These are phyloP conservation scores for Lactarius sanguifluus DNA, from an alignment of 768 basidiomycete species.

Conservation along the genomic window DNA sequence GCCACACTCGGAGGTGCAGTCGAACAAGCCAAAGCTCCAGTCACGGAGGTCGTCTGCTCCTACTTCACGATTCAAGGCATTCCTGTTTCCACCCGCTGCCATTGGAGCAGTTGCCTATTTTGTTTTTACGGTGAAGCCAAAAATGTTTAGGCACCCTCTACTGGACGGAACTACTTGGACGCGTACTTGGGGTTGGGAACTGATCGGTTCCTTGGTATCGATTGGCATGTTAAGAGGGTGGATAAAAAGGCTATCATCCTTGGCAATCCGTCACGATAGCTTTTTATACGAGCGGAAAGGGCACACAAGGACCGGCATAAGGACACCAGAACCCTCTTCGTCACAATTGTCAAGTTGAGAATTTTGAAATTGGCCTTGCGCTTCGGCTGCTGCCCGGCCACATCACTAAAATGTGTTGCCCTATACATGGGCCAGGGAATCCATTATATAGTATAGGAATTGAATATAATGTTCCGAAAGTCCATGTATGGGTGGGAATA, in stretches of 20 bases:
- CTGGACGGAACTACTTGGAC: not conserved
- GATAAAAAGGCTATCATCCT: not conserved
- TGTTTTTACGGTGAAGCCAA: not conserved
- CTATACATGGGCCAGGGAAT: too few species aligned
- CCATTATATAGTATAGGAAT: too few species aligned
- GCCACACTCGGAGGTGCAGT: conserved; percentile 31
- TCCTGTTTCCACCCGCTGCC: conserved; percentile 26
- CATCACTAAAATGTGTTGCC: too few species aligned
- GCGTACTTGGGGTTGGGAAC: not conserved
- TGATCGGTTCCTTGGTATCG: not conserved
- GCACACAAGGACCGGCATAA: not conserved
- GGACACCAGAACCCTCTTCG: not conserved
- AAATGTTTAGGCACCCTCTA: not conserved
- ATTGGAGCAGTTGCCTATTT: conserved; percentile 9
- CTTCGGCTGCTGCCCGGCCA: not conserved
- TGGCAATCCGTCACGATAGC: not conserved
- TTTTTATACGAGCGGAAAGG: not conserved
- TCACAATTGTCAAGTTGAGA: not conserved
- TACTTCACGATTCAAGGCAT: conserved; percentile 32
- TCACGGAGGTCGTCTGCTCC: conserved; percentile 37
- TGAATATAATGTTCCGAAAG: too few species aligned
- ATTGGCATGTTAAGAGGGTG: not conserved
- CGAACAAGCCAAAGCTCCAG: conserved; percentile 35
- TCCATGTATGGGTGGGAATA: too few species aligned
- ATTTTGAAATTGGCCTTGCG: not conserved